phyloP scores from a whole-genome alignment of 345 rosid species.

The Diplotaxis tenuifolia region DNA sequence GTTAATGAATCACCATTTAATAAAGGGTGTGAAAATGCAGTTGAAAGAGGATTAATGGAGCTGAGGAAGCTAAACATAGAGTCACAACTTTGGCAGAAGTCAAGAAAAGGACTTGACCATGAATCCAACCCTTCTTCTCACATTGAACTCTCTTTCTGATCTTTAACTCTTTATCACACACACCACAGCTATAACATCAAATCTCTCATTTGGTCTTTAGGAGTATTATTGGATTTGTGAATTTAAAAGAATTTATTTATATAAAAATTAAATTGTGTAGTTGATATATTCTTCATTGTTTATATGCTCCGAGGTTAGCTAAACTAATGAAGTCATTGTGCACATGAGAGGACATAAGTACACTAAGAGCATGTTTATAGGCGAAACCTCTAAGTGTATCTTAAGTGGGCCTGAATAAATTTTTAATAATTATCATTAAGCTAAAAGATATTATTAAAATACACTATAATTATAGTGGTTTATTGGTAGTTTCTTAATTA shows the following conservation, averaged over 20 bases:
- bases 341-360: background rate
- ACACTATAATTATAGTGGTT: too few species aligned
- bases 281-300: background rate
- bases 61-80: constrained; percentile 73
- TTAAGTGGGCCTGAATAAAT: too few species aligned
- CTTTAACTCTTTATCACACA: background rate
- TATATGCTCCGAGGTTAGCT: background rate
- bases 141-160: constrained; percentile 43
- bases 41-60: constrained; percentile 78
- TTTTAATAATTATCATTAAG: too few species aligned
- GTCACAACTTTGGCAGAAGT: constrained; percentile 68
- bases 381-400: too few species aligned
- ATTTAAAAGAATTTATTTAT: background rate
- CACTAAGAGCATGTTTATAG: too few species aligned
- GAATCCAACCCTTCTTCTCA: constrained; percentile 40
- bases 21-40: too few species aligned
- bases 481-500: too few species aligned
- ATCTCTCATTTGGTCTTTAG: constrained; percentile 1
- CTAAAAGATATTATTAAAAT: too few species aligned
- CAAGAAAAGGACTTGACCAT: constrained; percentile 51
- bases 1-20: background rate
- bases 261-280: background rate
- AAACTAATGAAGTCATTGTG: background rate
- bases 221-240: background rate
- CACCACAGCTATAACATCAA: background rate